Evolutionary conservation across 441 rosid species (phyloP).

Genomic region (Gossypium schwendimanii): DNA sequence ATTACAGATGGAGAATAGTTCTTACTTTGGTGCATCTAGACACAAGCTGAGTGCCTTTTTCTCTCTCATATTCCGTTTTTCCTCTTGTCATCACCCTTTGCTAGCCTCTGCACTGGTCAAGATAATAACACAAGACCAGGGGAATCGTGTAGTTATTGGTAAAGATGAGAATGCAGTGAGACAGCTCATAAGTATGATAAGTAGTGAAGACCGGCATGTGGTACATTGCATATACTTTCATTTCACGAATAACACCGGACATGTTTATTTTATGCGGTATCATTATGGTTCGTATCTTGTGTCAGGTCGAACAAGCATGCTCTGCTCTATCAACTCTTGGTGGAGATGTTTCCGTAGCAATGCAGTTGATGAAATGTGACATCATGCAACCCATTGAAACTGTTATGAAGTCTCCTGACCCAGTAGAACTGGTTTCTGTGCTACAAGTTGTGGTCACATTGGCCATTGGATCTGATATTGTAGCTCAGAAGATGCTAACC

Average conservation of each 20-base stretch:
- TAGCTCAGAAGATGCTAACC: conserved; percentile 83
- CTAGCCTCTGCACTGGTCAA: conserved; percentile 94
- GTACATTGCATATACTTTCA: conserved; percentile 39
- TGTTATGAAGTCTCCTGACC: conserved; percentile 60
- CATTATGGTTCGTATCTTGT: conserved; percentile 24
- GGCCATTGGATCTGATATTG: conserved; percentile 81
- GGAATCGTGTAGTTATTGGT: conserved; percentile 75
- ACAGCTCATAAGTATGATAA: conserved; percentile 97
- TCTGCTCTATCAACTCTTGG: conserved; percentile 88
- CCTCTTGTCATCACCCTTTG: conserved; percentile 96
- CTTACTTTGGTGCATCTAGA: conserved; percentile 87
- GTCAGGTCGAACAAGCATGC: conserved; percentile 94
- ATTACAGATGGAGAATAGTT: conserved; percentile 78
- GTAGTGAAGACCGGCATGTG: conserved; percentile 87
- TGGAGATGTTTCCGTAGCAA: conserved; percentile 77
- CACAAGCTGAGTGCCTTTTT: conserved; percentile 96
- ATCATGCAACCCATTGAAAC: conserved; percentile 90
- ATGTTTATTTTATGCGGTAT: conserved; percentile 14
- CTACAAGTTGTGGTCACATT: conserved; percentile 78
- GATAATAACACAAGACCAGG: conserved; percentile 92
- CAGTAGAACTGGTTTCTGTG: conserved; percentile 80
- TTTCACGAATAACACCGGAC: not conserved
- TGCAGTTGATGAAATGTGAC: conserved; percentile 95
- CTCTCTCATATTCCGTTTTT: conserved; percentile 94
- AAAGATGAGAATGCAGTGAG: conserved; percentile 99